Evolutionary conservation across 164 flowering plant species (phyloP).

Genomic region (Piper betle): DNA sequence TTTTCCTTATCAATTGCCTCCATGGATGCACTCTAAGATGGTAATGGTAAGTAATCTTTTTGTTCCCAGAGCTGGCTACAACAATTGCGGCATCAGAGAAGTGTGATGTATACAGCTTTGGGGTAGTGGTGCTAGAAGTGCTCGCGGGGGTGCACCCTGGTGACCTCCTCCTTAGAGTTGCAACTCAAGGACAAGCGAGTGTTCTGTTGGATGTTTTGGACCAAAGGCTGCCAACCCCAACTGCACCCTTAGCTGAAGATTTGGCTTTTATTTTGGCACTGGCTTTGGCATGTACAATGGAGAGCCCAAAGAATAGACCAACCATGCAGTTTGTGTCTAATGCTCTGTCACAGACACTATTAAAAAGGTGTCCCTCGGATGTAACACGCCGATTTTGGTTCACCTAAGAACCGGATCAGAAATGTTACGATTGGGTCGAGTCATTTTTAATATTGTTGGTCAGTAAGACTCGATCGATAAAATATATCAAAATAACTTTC

Average conservation of each 20-base stretch:
- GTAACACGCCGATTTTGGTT: no score
- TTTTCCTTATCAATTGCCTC: no score
- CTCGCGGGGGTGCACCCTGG: constrained; percentile 11
- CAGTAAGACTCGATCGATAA: no score
- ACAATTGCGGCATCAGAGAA: constrained; percentile 8
- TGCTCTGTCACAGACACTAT: no score
- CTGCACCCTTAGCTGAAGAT: constrained; percentile 6
- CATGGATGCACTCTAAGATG: no score
- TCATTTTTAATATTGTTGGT: no score
- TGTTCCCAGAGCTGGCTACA: constrained; percentile 7
- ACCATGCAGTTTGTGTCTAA: constrained; percentile 8
- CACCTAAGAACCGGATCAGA: no score
- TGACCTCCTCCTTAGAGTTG: constrained; percentile 2
- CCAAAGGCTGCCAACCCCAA: constrained; percentile 11
- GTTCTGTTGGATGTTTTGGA: constrained; percentile 7
- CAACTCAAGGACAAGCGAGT: not conserved
- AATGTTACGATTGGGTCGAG: no score
- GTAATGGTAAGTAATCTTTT: no score
- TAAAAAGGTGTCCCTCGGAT: no score
- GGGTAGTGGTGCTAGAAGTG: constrained; percentile 8
- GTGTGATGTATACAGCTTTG: constrained; percentile 13
- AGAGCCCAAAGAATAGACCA: constrained; percentile 11
- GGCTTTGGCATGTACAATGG: constrained; percentile 11
- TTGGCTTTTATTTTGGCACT: constrained; percentile 2
- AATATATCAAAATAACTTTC: no score